Evolutionary conservation across 2,329 filamentous ascomycete species (phyloP), one percentile per base, ranked within the genome.

Genomic region (Microsporum canis): DNA sequence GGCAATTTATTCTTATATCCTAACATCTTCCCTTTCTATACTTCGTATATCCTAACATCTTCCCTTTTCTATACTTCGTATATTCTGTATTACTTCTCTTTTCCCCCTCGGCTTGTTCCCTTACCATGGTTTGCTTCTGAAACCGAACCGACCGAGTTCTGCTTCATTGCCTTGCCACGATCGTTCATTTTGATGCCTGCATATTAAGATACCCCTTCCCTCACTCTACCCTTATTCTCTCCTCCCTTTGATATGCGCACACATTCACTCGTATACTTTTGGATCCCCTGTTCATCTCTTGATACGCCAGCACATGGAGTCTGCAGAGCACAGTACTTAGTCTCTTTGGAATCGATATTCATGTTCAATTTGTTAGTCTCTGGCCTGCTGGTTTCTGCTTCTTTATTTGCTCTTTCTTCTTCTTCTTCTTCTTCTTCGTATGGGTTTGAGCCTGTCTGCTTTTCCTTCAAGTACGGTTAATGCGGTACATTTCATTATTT

Each of bases 211-310:
- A 53, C 47, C 47, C 47, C 29, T 47, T 53, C 47, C 47, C 47
- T 34, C 47, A 33, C 47, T 33, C 47, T 53, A 33, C 47, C 47
- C 29, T 53, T 53, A 29, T 53, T 53, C 47, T 33, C 47, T 31
- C 5, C 29, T 33, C 29, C 29, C 47, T 53, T 34, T 53, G 47
- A 53, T 53, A 53, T 53, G 47, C 47, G 47, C 31, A 73, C 75
- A 67, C 61, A 66, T 33, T 65, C 66, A 49, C 33, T 61, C 31
- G 43, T 29, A 57, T 57, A 39, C 29, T 57, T 61, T 60, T n/a
- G 34, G 27, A 23, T 23, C 33, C 34, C 17, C 51, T 60, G 43
- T 60, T 53, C 33, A 51, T 38, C 8, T 27, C 8, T 38, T 57
- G 33, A 23, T 57, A 27, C 53, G 17, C 33, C 17, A 41, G 33